Conservation (phyloP, 2,329 filamentous ascomycete genomes). For the Apiospora marii region DNA sequence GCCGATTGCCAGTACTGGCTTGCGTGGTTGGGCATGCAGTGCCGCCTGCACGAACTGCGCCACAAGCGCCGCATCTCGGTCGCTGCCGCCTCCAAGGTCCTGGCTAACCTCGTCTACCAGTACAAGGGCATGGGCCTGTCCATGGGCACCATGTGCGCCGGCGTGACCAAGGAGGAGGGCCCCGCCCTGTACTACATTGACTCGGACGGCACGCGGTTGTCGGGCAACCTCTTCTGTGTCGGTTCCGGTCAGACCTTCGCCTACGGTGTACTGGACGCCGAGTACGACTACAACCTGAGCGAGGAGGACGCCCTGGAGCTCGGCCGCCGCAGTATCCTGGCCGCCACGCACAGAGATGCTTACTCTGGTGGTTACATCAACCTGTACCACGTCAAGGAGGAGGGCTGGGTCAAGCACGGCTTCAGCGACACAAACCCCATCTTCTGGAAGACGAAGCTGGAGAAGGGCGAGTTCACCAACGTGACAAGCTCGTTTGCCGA, state of each 20-base stretch:
- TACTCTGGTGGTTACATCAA: slow-evolving; percentile 99
- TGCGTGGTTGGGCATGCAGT: slow-evolving; percentile 98
- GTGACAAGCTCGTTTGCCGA: slow-evolving; percentile 79
- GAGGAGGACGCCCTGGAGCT: slow-evolving; percentile 91
- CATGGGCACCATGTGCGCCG: slow-evolving; percentile 99
- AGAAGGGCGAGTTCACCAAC: slow-evolving; percentile 98
- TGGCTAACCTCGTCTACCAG: slow-evolving; percentile 96
- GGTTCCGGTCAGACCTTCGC: slow-evolving; percentile 98
- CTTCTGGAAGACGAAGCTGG: slow-evolving; percentile 99
- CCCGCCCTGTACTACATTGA: slow-evolving; percentile 99
- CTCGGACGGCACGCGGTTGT: slow-evolving; percentile 89
- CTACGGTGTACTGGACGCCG: slow-evolving; percentile 95
- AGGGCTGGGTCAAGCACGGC: slow-evolving; percentile 98
- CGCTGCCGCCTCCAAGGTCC: slow-evolving; percentile 96
- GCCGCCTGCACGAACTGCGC: slow-evolving; percentile 96
- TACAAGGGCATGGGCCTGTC: slow-evolving; percentile 99
- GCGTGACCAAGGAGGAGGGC: slow-evolving; percentile 93
- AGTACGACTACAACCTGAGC: slow-evolving; percentile 89
- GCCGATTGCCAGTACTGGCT: slow-evolving; percentile 99
- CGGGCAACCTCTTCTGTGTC: slow-evolving; percentile 97
- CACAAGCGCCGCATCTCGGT: slow-evolving; percentile 99
- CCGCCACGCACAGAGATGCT: slow-evolving; percentile 96
- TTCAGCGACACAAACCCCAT: slow-evolving; percentile 99
- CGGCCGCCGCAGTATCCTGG: slow-evolving; percentile 89
- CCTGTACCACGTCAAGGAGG: slow-evolving; percentile 98